Base-by-base conservation (phyloP, 1,139 yeast species). In the Hanseniaspora gamundiae region DNA sequence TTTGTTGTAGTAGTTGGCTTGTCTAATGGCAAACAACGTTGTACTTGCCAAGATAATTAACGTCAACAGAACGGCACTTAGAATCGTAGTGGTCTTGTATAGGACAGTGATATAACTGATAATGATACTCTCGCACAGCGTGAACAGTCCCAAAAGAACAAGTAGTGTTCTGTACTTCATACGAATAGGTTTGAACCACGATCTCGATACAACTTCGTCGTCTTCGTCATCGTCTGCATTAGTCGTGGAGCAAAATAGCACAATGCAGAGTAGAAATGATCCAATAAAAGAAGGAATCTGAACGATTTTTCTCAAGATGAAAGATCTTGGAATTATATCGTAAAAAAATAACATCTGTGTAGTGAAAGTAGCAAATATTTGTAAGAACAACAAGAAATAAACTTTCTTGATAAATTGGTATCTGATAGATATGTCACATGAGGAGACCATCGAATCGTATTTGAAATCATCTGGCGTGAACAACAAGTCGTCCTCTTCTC, bases 1-100 rank as follows among this genome's bases (percentile, higher is more conserved):
- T 29, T 43, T 31, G 11, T 80, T 74, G 57, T 82, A 78, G 59
- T 85, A 94, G 56, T 83, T 83, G 57, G 76, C 79, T n/a, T 88
- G 74, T 59, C 86, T 94, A 61, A 81, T 68, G 3, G 95, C 91
- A 62, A 85, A 80, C 22, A 76, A 42, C 0, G 94, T 79, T 47
- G 86, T 74, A 0, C 94, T 94, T 26, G 77, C 62, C 50, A 86
- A 86, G 6, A 86, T 73, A 14, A 82, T 64, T 24, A 74, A 61
- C 0, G 95, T 86, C 45, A 86, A 69, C 36, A 78, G 59, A 17
- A 85, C 66, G 0, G 95, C 95, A 56, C 83, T 79, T 22, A 85
- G 60, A 2, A 87, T 78, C 20, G 81, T 68, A 13, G 69, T 70
- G 2, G 84, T 69, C 50, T 84, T 85, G 45, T 76, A 76, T 39